phyloP scores from a whole-genome alignment of 2,329 filamentous ascomycete genomes.

The Penicillium corylophilum region DNA sequence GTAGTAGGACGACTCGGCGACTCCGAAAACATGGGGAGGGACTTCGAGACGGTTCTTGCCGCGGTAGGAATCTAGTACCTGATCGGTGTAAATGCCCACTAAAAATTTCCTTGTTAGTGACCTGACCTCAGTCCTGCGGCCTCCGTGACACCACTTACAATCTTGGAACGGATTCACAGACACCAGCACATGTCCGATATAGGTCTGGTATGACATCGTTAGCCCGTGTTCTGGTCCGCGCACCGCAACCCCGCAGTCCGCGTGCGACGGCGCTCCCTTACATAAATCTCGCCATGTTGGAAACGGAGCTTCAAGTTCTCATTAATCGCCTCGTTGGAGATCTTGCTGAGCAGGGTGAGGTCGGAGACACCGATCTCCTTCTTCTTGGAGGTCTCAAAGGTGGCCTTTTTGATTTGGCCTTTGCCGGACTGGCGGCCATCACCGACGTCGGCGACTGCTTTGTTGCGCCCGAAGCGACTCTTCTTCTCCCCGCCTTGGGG shows the following conservation, averaged over 20 bases:
- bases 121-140: not conserved
- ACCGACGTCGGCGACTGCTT: slow-evolving; percentile 42
- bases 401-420: slow-evolving; percentile 86
- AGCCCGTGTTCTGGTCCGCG: slow-evolving; percentile 15
- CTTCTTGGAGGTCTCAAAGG: slow-evolving; percentile 95
- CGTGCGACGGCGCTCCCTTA: slow-evolving; percentile 40
- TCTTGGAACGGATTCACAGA: slow-evolving; percentile 98
- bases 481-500: slow-evolving; percentile 45
- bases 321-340: slow-evolving; percentile 98
- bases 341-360: slow-evolving; percentile 95
- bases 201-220: slow-evolving; percentile 59
- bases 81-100: slow-evolving; percentile 96
- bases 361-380: slow-evolving; percentile 99
- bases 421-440: slow-evolving; percentile 49
- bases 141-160: slow-evolving; percentile 49
- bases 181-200: slow-evolving; percentile 98
- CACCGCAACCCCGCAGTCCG: slow-evolving; percentile 15
- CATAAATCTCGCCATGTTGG: slow-evolving; percentile 94
- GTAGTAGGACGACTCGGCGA: slow-evolving; percentile 95
- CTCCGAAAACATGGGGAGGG: slow-evolving; percentile 94
- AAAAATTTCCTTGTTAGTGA: slow-evolving; percentile 36
- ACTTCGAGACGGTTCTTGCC: slow-evolving; percentile 94
- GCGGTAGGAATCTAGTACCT: slow-evolving; percentile 88
- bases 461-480: slow-evolving; percentile 45
- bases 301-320: slow-evolving; percentile 98